Evolutionary conservation across 441 rosid genomes (phyloP).

Genomic region (Populus hybrid): DNA sequence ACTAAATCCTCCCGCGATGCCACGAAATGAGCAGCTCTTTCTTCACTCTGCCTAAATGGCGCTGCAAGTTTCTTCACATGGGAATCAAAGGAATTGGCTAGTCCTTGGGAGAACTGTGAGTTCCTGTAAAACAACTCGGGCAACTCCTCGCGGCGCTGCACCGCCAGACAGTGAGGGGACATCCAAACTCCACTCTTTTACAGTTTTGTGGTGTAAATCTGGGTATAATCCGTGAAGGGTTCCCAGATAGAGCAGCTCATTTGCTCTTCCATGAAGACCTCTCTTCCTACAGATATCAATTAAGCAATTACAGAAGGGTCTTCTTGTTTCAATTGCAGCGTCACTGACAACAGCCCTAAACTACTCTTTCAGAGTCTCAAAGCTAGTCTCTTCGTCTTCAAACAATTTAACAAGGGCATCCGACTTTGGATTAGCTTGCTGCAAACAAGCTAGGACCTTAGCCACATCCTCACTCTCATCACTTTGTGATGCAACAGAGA

Average conservation of each 20-base stretch:
- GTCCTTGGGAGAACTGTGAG: slow-evolving; percentile 76
- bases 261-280: slow-evolving; percentile 56
- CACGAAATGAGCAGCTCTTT: slow-evolving; percentile 60
- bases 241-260: slow-evolving; percentile 82
- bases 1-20: slow-evolving; percentile 76
- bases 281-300: slow-evolving; percentile 69
- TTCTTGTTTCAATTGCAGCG: slow-evolving; percentile 64
- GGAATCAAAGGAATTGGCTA: slow-evolving; percentile 68
- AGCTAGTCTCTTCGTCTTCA: slow-evolving; percentile 38
- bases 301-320: slow-evolving; percentile 88
- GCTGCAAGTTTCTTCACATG: slow-evolving; percentile 59
- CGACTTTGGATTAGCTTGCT: slow-evolving; percentile 59
- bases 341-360: slow-evolving; percentile 52
- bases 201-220: slow-evolving; percentile 63
- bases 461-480: slow-evolving; percentile 49
- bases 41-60: slow-evolving; percentile 68
- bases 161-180: slow-evolving; percentile 85
- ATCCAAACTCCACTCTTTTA: slow-evolving; percentile 73
- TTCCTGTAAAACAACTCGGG: slow-evolving; percentile 71
- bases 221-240: slow-evolving; percentile 74
- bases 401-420: slow-evolving; percentile 53
- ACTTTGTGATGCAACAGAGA: slow-evolving; percentile 71
- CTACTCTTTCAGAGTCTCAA: slow-evolving; percentile 56
- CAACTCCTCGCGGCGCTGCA: slow-evolving; percentile 71
- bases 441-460: slow-evolving; percentile 65